A percentile compares a stretch with the other conserved stretches of the same genome.
These are phyloP conservation scores for Ramaria rubella DNA, from an alignment of 768 basidiomycete genomes.

Conservation along the genomic window DNA sequence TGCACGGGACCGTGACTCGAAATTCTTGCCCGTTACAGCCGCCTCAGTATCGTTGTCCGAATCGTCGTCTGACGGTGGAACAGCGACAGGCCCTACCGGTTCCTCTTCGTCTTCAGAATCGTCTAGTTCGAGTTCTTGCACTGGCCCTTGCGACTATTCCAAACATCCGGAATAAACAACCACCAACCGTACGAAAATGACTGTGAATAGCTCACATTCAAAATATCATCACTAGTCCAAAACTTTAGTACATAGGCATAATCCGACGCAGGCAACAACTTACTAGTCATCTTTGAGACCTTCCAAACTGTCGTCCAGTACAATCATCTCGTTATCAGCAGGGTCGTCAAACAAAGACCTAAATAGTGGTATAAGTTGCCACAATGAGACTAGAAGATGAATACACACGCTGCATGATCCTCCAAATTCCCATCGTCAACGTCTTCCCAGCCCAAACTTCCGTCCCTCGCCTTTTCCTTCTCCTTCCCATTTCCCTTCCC, in stretches of 20 bases:
- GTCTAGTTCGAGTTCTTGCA: slow-evolving; percentile 32
- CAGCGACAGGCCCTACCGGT: neutral
- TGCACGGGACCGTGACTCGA: slow-evolving; percentile 74
- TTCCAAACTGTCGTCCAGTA: slow-evolving; percentile 25
- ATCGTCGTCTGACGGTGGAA: slow-evolving; percentile 28
- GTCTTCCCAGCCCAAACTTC: slow-evolving; percentile 54
- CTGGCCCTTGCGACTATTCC: slow-evolving; percentile 13
- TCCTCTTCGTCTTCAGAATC: slow-evolving; percentile 44
- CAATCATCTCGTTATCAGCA: slow-evolving; percentile 31
- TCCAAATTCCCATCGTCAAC: slow-evolving; percentile 43
- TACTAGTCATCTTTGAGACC: slow-evolving; percentile 28
- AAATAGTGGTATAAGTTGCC: neutral
- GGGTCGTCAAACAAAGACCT: slow-evolving; percentile 44
- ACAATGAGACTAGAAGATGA: slow-evolving; percentile 5
- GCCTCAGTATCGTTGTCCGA: slow-evolving; percentile 43
- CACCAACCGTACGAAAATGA: neutral
- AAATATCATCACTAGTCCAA: slow-evolving; percentile 2
- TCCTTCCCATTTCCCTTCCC: slow-evolving; percentile 21
- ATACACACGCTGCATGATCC: slow-evolving; percentile 23
- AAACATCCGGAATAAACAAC: neutral
- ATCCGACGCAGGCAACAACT: neutral
- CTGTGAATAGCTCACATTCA: neutral
- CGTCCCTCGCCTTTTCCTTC: slow-evolving; percentile 25
- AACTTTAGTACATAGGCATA: neutral
- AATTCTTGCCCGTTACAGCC: slow-evolving; percentile 68